phyloP scores from a whole-genome alignment of 441 rosid genomes.

The Sinapis alba region DNA sequence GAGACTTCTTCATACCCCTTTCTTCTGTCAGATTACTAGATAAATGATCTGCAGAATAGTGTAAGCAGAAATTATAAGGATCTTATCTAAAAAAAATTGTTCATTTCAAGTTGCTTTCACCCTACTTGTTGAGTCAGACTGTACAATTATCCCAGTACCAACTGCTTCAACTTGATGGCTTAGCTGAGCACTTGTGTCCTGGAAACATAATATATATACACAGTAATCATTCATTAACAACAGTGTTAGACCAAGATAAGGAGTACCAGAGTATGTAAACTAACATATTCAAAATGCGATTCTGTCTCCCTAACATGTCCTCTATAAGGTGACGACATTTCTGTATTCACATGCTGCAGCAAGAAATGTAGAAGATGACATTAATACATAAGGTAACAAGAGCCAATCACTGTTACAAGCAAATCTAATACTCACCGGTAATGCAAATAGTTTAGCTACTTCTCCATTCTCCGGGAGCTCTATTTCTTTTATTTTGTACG shows the following conservation, averaged over 20 bases:
- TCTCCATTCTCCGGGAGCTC: slow-evolving; percentile 60
- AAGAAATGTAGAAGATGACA: slow-evolving; percentile 16
- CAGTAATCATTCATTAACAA: slow-evolving; percentile 46
- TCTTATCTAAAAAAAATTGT: background rate
- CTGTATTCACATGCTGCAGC: slow-evolving; percentile 43
- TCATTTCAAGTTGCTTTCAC: slow-evolving; percentile 32
- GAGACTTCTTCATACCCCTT: slow-evolving; percentile 45
- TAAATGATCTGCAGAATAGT: slow-evolving; percentile 52
- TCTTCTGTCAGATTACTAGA: slow-evolving; percentile 29
- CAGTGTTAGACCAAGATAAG: slow-evolving; percentile 25
- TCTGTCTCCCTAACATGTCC: slow-evolving; percentile 41
- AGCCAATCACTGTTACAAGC: slow-evolving; percentile 9
- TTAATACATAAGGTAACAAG: slow-evolving; percentile 4
- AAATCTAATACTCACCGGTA: slow-evolving; percentile 48
- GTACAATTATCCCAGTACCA: slow-evolving; percentile 45
- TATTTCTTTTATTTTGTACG: slow-evolving; percentile 54
- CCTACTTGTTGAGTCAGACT: slow-evolving; percentile 54
- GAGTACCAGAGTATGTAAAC: slow-evolving; percentile 13
- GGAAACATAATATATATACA: background rate
- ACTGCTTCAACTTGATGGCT: slow-evolving; percentile 44
- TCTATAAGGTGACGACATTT: slow-evolving; percentile 50
- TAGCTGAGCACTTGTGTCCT: slow-evolving; percentile 40
- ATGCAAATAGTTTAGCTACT: slow-evolving; percentile 53
- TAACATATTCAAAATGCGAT: slow-evolving; percentile 27
- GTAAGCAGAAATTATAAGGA: slow-evolving; percentile 17